Base-by-base conservation (phyloP, 257 asterid species). In the Gentiana dahurica region DNA sequence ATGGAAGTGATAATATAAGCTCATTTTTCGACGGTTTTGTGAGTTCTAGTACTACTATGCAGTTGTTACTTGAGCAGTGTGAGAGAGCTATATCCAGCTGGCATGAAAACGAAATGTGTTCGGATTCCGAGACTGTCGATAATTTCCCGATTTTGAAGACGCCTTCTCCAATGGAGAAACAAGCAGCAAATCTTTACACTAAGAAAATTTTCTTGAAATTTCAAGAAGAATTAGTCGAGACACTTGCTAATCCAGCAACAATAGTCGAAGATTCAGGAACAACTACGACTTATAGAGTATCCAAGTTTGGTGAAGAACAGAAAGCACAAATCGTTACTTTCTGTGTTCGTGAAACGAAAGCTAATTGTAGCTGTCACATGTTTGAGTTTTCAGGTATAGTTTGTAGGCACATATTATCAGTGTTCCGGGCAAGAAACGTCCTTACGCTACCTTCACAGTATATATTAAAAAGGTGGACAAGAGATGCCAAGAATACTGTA, bases 151-250 rank as follows among this genome's bases (percentile, higher is more conserved):
- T 76, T 66, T 81, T 84, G 62, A 81, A 74, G 77, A 87, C 98
- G 34, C 98, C 95, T 34, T 90, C 98, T 9, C 98, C 98, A 6
- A 90, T 90, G 98, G 98, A 90, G 57, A 77, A 84, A 65, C 95
- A 90, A 73, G 94, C 96, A 54, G 91, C 94, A 54, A 73, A 48
- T 66, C 61, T 78, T 39, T 90, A 87, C 61, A 87, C 98, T 5
- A 82, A 79, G 79, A 82, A 65, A 72, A 70, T 84, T 45, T 90
- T 90, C 73, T 72, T 79, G 36, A 80, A 77, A 65, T 90, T 90
- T 76, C 98, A 87, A 69, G 91, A 87, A 54, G 98, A 90, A 72
- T 66, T 90, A 60, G 98, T 90, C 12, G 96, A 90, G 75, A 90
- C 98, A 44, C 87, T 90, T 74, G 96, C 74, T 58, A 84, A 87